Evolutionary conservation across 805 yeast species (phyloP), one percentile per base, ranked within the genome.

Genomic region (Pichia nakasei): DNA sequence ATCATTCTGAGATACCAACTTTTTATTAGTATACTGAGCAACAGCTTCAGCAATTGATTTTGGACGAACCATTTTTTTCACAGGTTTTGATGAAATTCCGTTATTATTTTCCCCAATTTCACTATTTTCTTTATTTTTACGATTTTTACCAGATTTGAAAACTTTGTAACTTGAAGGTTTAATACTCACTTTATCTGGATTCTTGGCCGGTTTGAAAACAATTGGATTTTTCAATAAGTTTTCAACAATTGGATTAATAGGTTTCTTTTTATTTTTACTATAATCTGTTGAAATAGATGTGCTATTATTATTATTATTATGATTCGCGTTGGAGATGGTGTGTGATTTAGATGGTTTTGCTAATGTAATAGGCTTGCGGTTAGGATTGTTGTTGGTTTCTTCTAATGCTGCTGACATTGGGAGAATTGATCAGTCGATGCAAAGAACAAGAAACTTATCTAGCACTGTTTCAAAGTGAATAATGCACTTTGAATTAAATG

Each of bases 201-300:
- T 64, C 49, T 70, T 75, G 15, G 85, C 88, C 4, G 77, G 68
- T 43, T 73, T 77, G 60, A 85, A 86, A 24, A 68, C 68, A 41
- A 82, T 58, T 9, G 87, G 88, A 45, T 75, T 74, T 24, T 79
- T 63, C 35, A 80, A 65, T 44, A 81, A 69, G 36, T 45, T 45
- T 26, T 45, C 48, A 35, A 45, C 24, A 9, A 43, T 26, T 21
- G 48, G 40, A 29, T 43, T 43, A 21, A 40, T 7, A 3, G 18
- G 9, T 9, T 40, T 44, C 24, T 32, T 45, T 12, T 22, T 29
- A 18, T n/a, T 15, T 15, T 32, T 43, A 22, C 7, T 22, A 20
- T 34, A 6, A 32, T n/a, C 15, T n/a, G 7, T 6, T 17, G 20
- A 17, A n/a, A 7, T 6, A 9, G 19, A 17, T 18, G 11, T 21